A percentile compares a stretch with the other conserved stretches of the same genome.
Evolutionary conservation across 1,284 basidiomycete species (phyloP).

Genomic region (Polyporus tsugae): DNA sequence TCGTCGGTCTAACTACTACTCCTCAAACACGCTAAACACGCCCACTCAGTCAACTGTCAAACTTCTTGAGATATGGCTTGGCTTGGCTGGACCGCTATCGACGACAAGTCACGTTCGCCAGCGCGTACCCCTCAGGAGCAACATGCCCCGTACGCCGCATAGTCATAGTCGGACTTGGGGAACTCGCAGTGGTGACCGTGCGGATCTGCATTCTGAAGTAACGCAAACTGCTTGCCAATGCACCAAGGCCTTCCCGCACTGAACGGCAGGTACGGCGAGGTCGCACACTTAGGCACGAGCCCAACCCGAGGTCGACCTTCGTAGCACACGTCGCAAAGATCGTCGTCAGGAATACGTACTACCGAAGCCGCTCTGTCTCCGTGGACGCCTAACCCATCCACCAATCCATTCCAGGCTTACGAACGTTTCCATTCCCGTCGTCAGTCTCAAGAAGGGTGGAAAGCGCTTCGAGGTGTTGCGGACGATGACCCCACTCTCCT

Average conservation of each 20-base stretch:
- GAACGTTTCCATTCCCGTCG: slow-evolving; percentile 95
- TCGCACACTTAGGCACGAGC: slow-evolving; percentile 90
- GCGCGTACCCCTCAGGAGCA: background rate
- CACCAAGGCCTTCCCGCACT: slow-evolving; percentile 95
- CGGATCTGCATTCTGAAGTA: too few species aligned
- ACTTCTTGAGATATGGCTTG: slow-evolving; percentile 50
- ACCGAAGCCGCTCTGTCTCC: slow-evolving; percentile 56
- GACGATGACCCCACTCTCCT: background rate
- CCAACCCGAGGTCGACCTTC: slow-evolving; percentile 99
- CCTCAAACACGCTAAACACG: too few species aligned
- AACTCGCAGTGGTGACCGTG: slow-evolving; percentile 74
- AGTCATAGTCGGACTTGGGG: slow-evolving; percentile 93
- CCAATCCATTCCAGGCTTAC: slow-evolving; percentile 70
- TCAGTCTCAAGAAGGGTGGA: slow-evolving; percentile 94
- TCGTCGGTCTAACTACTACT: too few species aligned
- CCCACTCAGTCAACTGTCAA: slow-evolving; percentile 39
- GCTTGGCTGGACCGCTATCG: slow-evolving; percentile 40
- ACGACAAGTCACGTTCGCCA: slow-evolving; percentile 27
- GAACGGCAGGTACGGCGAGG: slow-evolving; percentile 93
- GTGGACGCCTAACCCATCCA: slow-evolving; percentile 22
- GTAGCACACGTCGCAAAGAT: slow-evolving; percentile 83
- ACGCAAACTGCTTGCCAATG: slow-evolving; percentile 98
- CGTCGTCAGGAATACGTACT: slow-evolving; percentile 71
- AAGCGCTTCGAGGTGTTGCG: slow-evolving; percentile 92
- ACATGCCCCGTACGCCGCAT: slow-evolving; percentile 56